A percentile compares a stretch with the other conserved stretches of the same genome.
Evolutionary conservation across 768 basidiomycete species (phyloP).

Genomic region (Rhodotorula toruloides): DNA sequence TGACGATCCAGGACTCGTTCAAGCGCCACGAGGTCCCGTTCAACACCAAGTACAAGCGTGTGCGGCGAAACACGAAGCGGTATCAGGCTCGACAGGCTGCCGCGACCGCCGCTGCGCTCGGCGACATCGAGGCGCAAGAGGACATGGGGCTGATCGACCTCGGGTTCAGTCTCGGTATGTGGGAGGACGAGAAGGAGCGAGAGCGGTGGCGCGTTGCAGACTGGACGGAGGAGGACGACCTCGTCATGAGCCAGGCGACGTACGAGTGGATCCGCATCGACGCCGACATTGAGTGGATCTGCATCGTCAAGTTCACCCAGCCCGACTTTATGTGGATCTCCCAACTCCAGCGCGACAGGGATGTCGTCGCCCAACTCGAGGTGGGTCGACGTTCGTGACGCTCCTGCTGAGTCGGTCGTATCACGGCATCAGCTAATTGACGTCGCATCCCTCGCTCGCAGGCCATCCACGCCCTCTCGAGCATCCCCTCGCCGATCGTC

Average conservation of each 20-base stretch:
- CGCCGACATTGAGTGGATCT: constrained; percentile 98
- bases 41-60: constrained; percentile 96
- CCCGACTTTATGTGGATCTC: constrained; percentile 99
- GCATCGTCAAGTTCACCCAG: constrained; percentile 84
- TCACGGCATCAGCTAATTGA: neutral
- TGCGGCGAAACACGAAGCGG: constrained; percentile 92
- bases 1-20: constrained; percentile 77
- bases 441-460: constrained; percentile 43
- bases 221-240: constrained; percentile 94
- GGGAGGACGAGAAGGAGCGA: constrained; percentile 85
- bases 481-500: constrained; percentile 55
- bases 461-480: constrained; percentile 81
- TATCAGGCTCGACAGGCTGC: constrained; percentile 88
- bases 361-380: constrained; percentile 95
- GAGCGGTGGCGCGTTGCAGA: constrained; percentile 95
- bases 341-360: constrained; percentile 87
- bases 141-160: constrained; percentile 84
- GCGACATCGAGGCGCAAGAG: constrained; percentile 84
- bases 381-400: too few relatives aligned
- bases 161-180: constrained; percentile 85
- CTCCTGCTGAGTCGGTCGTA: too few relatives aligned
- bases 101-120: constrained; percentile 69
- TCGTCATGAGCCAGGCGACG: constrained; percentile 78
- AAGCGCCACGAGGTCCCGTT: constrained; percentile 98
- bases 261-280: constrained; percentile 99